Evolutionary conservation across 345 rosid genomes (phyloP), one percentile per base, ranked within the genome.

Genomic region (Diplotaxis tenuifolia): DNA sequence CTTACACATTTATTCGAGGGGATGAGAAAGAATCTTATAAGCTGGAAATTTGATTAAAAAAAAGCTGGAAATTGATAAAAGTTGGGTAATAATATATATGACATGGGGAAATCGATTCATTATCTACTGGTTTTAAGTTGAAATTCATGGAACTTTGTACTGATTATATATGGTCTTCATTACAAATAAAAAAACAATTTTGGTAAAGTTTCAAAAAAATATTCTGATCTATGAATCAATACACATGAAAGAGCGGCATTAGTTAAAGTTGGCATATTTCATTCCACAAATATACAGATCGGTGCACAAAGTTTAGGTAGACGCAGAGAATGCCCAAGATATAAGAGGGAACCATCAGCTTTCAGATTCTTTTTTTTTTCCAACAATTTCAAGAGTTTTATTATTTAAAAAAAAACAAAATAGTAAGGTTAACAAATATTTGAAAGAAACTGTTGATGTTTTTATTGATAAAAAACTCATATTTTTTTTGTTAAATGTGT

Each of bases 241-340:
- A n/a, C n/a, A n/a, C n/a, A n/a, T 36, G 42, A 36, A 36, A 36
- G 42, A 36, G 42, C n/a, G 42, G 11, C 42, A 36, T 6, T 28
- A 47, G 38, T 31, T 32, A 62, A 62, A 62, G 62, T 72, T 36
- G 62, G 38, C 38, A 50, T 72, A 32, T 50, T 9, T 62, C 14
- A 18, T 53, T 62, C 38, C 53, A 52, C 57, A 55, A 55, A 73
- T 59, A 56, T 6, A 31, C 47, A 45, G 57, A 72, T 29, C 40
- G 22, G 69, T 72, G 62, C 69, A 63, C 28, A 27, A 22, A 52
- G n/a, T 63, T 63, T 54, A 10, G 61, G 49, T 31, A 31, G 36
- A 62, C 22, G 53, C 27, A 32, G 34, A 18, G 27, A 59, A 61
- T 71, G 50, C 36, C 52, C 23, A 50, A 50, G 31, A 34, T 61